These are phyloP conservation scores for Porphyra umbilicalis DNA, from an alignment of 31 red algal genomes.

Conservation along the genomic window DNA sequence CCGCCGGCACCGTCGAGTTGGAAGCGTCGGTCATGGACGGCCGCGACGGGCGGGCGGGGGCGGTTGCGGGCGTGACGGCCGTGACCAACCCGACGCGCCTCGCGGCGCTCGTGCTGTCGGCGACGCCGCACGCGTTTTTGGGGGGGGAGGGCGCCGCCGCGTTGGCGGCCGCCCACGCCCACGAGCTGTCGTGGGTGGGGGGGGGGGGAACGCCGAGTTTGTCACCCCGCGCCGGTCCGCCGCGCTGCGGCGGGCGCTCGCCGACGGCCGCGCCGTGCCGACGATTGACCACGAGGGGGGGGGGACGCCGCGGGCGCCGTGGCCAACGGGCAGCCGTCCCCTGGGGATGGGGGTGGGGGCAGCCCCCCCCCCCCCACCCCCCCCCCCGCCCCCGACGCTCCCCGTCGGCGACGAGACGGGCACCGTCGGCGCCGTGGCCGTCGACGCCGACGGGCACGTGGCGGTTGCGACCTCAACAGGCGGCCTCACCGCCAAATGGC, in stretches of 20 bases:
- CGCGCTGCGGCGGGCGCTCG: constrained; percentile 19
- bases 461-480: constrained; percentile 78
- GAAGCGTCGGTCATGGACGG: constrained; percentile 90
- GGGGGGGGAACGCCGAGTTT: constrained; percentile 33
- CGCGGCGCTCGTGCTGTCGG: constrained; percentile 27
- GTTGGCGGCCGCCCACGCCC: constrained; percentile 7
- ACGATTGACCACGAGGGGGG: neutral
- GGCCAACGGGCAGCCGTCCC: too few relatives aligned
- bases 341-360: neutral
- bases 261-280: constrained; percentile 1
- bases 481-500: constrained; percentile 76
- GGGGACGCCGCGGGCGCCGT: neutral
- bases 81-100: constrained; percentile 53
- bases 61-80: constrained; percentile 53
- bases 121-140: constrained; percentile 33
- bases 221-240: constrained; percentile 35
- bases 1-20: constrained; percentile 49
- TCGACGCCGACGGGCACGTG: constrained; percentile 71
- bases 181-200: neutral
- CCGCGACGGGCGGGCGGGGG: constrained; percentile 35
- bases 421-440: constrained; percentile 77
- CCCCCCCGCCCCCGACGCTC: neutral
- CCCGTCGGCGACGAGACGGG: constrained; percentile 17
- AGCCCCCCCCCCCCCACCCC: neutral
- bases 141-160: constrained; percentile 41